These are phyloP conservation scores for Stagonosporopsis cucurbitacearum DNA, from an alignment of 2,329 filamentous ascomycete species.

Conservation along the genomic window DNA sequence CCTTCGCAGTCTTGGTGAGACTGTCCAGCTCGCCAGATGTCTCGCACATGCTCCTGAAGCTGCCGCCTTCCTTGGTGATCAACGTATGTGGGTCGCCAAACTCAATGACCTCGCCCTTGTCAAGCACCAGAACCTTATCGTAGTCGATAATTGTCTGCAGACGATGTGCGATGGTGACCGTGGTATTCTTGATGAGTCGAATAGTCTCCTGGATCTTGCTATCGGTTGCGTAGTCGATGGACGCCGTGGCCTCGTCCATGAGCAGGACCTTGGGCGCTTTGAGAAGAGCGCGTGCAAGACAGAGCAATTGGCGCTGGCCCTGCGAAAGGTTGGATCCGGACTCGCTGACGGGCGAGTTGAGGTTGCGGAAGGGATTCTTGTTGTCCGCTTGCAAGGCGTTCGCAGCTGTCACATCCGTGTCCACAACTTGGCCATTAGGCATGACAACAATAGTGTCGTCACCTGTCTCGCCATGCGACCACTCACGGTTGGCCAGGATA, in stretches of 20 bases:
- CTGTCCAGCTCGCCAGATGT: slow-evolving; percentile 66
- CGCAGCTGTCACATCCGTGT: slow-evolving; percentile 27
- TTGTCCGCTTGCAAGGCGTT: slow-evolving; percentile 67
- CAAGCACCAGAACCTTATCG: slow-evolving; percentile 93
- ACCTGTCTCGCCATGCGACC: slow-evolving; percentile 33
- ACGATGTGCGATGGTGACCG: slow-evolving; percentile 94
- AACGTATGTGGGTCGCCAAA: slow-evolving; percentile 89
- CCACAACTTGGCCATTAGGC: slow-evolving; percentile 40
- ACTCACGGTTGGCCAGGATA: slow-evolving; percentile 41
- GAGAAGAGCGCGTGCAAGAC: slow-evolving; percentile 88
- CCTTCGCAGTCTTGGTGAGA: slow-evolving; percentile 63
- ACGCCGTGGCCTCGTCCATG: slow-evolving; percentile 98
- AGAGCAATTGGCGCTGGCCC: slow-evolving; percentile 92
- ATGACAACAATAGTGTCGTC: slow-evolving; percentile 43
- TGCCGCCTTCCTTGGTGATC: slow-evolving; percentile 65
- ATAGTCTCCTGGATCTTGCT: slow-evolving; percentile 96
- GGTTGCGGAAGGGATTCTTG: slow-evolving; percentile 92
- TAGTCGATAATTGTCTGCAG: slow-evolving; percentile 98
- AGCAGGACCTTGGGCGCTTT: slow-evolving; percentile 92
- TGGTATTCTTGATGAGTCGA: slow-evolving; percentile 87
- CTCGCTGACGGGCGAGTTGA: slow-evolving; percentile 82
- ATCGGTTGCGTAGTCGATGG: slow-evolving; percentile 96
- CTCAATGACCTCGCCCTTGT: slow-evolving; percentile 86
- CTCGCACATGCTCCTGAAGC: slow-evolving; percentile 72
- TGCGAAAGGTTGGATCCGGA: slow-evolving; percentile 95